Evolutionary conservation across 2,329 filamentous ascomycete genomes (phyloP), one percentile per base, ranked within the genome.

Genomic region (Arthroderma sp.): DNA sequence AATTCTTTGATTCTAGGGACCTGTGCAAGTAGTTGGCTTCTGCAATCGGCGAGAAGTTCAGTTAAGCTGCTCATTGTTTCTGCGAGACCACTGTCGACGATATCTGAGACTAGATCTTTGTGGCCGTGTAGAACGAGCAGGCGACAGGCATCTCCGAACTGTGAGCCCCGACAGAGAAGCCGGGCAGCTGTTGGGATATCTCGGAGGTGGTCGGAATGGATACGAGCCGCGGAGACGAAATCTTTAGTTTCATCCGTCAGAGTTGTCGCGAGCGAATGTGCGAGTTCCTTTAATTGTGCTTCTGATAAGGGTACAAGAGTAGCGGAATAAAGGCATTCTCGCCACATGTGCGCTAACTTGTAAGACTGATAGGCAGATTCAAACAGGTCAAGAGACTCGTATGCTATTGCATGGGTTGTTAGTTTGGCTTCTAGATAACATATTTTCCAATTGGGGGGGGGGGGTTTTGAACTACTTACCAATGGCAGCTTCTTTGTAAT

Each of bases 31-130:
- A 96, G 73, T 61, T 98, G 91, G 0, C 72, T 72, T 61, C 85
- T 86, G 75, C 89, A 96, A 61, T 98, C 91, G 1, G 91, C 86
- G 7, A 98, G 77, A 48, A 96, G 80, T 60, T 96, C 91, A 1
- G 87, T 94, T 55, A 82, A 88, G 43, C 77, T 78, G 22, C 83
- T 81, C 46, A 91, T 80, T 1, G 84, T 80, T 47, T 96, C 89
- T 3, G 80, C 75, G 4, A 98, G 77, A 1, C 83, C 85, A 0
- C 75, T 64, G 58, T 98, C 89, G 9, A 98, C 73, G 44, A 84
- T 75, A 0, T 73, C 65, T 29, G 67, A 65, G 31, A 96, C 73
- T 4, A 93, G 73, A 1, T 78, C 69, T 0, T 75, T 65, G 10
- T 77, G 73, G 2, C 67, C 65, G 49, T 77, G 74, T 3, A 81